Percentiles rank a stretch among this genome's conserved stretches.
Conservation (phyloP, 2,329 filamentous ascomycete species). For the Penicillium sp. region DNA sequence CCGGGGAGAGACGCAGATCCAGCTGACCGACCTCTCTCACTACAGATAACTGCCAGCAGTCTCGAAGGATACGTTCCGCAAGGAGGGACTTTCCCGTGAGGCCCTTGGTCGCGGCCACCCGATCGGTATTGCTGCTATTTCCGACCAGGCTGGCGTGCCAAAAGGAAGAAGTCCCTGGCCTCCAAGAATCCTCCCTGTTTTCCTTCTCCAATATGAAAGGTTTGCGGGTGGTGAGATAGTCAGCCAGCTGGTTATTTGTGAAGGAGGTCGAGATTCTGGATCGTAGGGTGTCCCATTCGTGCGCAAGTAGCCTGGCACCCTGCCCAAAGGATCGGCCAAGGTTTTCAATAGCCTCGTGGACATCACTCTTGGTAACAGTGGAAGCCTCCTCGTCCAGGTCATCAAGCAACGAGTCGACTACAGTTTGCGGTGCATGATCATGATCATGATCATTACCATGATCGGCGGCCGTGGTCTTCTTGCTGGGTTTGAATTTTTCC, state of each 20-base stretch:
- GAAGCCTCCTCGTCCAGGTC: conserved; percentile 29
- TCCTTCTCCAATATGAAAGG: not conserved
- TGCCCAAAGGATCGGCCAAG: conserved; percentile 28
- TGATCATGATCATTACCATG: not conserved
- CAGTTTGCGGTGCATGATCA: not conserved
- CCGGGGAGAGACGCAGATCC: conserved; percentile 36
- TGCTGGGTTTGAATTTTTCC: not conserved
- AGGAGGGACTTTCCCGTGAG: conserved; percentile 37
- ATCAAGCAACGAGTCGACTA: conserved; percentile 27
- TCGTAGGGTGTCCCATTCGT: conserved; percentile 37
- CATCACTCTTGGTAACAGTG: conserved; percentile 11
- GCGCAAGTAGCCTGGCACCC: conserved; percentile 28
- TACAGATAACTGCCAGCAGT: conserved; percentile 44
- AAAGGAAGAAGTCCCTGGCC: conserved; percentile 37
- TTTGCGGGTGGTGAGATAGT: conserved; percentile 29
- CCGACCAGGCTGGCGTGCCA: conserved; percentile 24
- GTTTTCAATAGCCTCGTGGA: conserved; percentile 33
- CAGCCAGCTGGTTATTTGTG: conserved; percentile 36
- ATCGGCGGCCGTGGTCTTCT: not conserved
- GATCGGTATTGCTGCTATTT: conserved; percentile 11
- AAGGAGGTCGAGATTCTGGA: conserved; percentile 39
- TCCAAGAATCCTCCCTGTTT: conserved; percentile 28
- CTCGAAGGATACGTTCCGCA: conserved; percentile 42
- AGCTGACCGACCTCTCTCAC: conserved; percentile 41
- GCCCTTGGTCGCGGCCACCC: conserved; percentile 23